Evolutionary conservation across 768 basidiomycete genomes (phyloP), one percentile per base, ranked within the genome.

Genomic region (Rhizopogon vulgaris): DNA sequence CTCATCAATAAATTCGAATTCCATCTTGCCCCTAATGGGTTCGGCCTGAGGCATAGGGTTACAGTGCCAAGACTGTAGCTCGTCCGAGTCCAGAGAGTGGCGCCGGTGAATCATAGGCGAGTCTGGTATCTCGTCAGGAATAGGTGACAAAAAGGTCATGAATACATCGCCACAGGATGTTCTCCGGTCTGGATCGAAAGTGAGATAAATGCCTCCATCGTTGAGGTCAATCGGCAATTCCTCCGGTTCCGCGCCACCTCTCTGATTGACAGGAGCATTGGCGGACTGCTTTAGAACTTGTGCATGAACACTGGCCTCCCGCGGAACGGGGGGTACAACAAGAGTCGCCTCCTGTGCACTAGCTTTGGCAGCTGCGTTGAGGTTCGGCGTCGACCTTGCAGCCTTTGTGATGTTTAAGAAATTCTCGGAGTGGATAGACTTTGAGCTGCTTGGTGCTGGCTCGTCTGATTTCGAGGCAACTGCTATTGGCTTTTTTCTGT

Each of bases 141-240:
- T 37, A 1, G 67, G 62, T 4, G 65, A 66, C 40, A 67, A 56
- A 41, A 42, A 56, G 12, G 56, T 54, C 38, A 67, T 49, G 38
- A 49, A 25, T 14, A 52, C 54, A 25, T 64, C 63, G 1, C 54
- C 65, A 49, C 38, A 38, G 24, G 68, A 68, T 32, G 46, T 48
- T 1, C 49, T 52, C 54, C 61, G 60, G 25, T 52, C 43, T 8
- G 65, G 52, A 49, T 67, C 65, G 2, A 68, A 46, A 27, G 63
- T 61, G 50, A 67, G 65, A 53, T 65, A 67, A 36, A 67, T 67
- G 15, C 55, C 61, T 15, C 57, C 53, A 34, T 49, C 41, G n/a
- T 69, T 55, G 6, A 37, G 4, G 24, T 54, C 40, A 37, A 37
- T 30, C 28, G 24, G 32, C 38, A 48, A 32, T 9, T 56, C 52